These are phyloP conservation scores for Saccharomyces hybrid DNA, from an alignment of 1,139 yeast species.

Conservation along the genomic window DNA sequence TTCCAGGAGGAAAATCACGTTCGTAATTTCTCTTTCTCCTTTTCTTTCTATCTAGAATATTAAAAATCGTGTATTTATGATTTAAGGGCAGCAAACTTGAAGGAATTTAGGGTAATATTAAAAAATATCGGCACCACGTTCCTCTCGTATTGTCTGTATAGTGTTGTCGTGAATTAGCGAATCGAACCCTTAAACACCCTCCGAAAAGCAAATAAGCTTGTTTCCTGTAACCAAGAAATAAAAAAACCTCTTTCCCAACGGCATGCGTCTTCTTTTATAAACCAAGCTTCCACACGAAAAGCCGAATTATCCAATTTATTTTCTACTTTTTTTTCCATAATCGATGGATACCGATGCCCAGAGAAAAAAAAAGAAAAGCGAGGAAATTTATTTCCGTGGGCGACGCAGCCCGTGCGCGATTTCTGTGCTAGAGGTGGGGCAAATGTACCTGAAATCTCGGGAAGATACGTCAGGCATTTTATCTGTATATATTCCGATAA, in stretches of 20 bases:
- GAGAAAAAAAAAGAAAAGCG: not conserved
- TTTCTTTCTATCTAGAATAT: not conserved
- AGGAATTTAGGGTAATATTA: not conserved
- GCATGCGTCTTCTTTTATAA: not conserved
- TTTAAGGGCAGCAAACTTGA: too few species aligned
- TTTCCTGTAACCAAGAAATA: not conserved
- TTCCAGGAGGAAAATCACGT: not conserved
- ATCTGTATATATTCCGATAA: not conserved
- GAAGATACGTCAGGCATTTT: not conserved
- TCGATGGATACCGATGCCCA: not conserved
- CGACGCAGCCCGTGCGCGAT: not conserved
- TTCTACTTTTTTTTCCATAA: not conserved
- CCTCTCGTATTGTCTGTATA: not conserved
- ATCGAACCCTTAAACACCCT: not conserved
- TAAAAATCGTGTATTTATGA: not conserved
- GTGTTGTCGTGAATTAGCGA: not conserved
- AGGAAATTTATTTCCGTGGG: not conserved
- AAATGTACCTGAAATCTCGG: not conserved
- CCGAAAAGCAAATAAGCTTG: not conserved
- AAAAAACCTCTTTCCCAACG: not conserved
- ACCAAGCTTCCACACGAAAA: not conserved
- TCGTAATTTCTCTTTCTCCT: not conserved
- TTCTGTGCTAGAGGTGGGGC: slow-evolving; percentile 1
- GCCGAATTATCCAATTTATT: not conserved
- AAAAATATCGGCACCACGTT: not conserved